Evolutionary conservation across 768 basidiomycete species (phyloP).

Genomic region (Trametes sanguinea): DNA sequence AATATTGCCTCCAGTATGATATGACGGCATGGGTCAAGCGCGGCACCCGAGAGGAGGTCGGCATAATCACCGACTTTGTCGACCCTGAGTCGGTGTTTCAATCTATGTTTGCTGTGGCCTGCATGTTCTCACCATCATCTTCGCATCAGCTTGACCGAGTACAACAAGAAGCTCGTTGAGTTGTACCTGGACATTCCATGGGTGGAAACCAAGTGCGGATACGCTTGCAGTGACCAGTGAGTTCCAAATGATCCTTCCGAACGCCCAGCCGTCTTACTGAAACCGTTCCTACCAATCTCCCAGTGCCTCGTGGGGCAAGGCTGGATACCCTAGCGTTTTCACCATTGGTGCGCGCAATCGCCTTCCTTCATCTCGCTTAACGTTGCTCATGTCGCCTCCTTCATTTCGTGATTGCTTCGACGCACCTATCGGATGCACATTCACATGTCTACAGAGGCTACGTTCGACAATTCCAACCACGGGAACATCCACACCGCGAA

Average conservation of each 20-base stretch:
- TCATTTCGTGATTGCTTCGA: conserved; percentile 3
- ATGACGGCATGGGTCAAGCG: conserved; percentile 95
- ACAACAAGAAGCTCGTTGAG: conserved; percentile 78
- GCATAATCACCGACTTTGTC: conserved; percentile 83
- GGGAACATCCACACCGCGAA: conserved; percentile 77
- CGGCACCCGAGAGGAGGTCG: conserved; percentile 62
- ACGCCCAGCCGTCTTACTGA: conserved; percentile 31
- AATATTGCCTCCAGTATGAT: conserved; percentile 57
- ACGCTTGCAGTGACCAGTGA: conserved; percentile 94
- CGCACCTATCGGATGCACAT: conserved; percentile 11
- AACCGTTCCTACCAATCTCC: conserved; percentile 23
- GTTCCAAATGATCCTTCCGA: conserved; percentile 27
- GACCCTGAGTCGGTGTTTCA: conserved; percentile 40
- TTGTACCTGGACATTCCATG: conserved; percentile 83
- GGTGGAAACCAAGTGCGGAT: conserved; percentile 87
- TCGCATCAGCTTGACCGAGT: conserved; percentile 64
- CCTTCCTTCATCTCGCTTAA: conserved; percentile 14
- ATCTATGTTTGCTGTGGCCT: not conserved
- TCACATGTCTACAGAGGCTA: conserved; percentile 48
- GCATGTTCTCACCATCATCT: conserved; percentile 8
- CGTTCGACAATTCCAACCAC: conserved; percentile 73
- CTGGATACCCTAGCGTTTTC: conserved; percentile 83
- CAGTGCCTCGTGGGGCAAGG: conserved; percentile 82
- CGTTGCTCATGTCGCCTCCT: conserved; percentile 11
- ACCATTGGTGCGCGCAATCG: conserved; percentile 62